Percentiles rank a stretch among this genome's conserved stretches.
Evolutionary conservation across 2,329 filamentous ascomycete species (phyloP).

Genomic region (Aspergillus sp.): DNA sequence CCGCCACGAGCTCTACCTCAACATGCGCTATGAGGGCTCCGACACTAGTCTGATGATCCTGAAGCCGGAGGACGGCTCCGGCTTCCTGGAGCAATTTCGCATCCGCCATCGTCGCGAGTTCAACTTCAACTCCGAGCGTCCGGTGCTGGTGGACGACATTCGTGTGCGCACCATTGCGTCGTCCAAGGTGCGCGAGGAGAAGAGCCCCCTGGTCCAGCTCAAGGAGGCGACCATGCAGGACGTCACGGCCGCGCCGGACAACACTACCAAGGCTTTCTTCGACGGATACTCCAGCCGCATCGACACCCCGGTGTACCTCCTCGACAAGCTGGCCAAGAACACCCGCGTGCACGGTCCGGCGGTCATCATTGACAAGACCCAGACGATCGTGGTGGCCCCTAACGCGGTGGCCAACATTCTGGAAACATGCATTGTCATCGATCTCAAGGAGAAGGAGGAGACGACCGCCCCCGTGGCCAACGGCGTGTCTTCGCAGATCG

Average conservation of each 20-base stretch:
- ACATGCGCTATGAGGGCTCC: slow-evolving; percentile 52
- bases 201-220: slow-evolving; percentile 68
- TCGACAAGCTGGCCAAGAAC: slow-evolving; percentile 33
- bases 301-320: slow-evolving; percentile 36
- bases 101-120: slow-evolving; percentile 89
- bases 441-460: slow-evolving; percentile 62
- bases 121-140: slow-evolving; percentile 80
- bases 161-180: slow-evolving; percentile 80
- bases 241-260: slow-evolving; percentile 59
- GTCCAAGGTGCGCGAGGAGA: slow-evolving; percentile 61
- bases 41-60: slow-evolving; percentile 51
- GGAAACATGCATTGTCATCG: slow-evolving; percentile 85
- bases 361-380: slow-evolving; percentile 69
- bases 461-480: slow-evolving; percentile 15
- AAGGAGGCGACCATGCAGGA: slow-evolving; percentile 48
- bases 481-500: slow-evolving; percentile 30
- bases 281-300: slow-evolving; percentile 29
- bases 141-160: slow-evolving; percentile 87
- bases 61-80: slow-evolving; percentile 72
- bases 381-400: slow-evolving; percentile 89
- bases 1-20: slow-evolving; percentile 46
- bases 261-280: slow-evolving; percentile 35
- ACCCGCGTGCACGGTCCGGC: slow-evolving; percentile 62
- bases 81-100: slow-evolving; percentile 79
- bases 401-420: slow-evolving; percentile 73